phyloP scores from a whole-genome alignment of 2,329 filamentous ascomycete species.

The Stachybotrys echinatus region DNA sequence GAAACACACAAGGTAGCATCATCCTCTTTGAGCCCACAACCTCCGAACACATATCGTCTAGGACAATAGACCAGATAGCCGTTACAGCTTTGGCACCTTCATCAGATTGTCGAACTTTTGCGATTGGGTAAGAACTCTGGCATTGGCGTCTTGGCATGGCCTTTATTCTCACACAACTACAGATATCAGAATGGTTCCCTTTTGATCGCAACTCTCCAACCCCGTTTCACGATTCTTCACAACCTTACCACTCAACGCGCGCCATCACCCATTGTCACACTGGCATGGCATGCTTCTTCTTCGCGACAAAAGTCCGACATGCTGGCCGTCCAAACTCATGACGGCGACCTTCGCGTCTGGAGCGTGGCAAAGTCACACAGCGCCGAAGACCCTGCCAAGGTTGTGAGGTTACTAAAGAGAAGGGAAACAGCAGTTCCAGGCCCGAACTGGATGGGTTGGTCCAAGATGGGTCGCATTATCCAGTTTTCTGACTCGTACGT shows the following conservation, averaged over 20 bases:
- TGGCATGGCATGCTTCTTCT: conserved; percentile 95
- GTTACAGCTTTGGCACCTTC: conserved; percentile 91
- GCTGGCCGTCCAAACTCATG: conserved; percentile 86
- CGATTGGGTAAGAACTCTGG: conserved; percentile 90
- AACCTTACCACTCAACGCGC: conserved; percentile 79
- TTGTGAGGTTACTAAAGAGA: conserved; percentile 81
- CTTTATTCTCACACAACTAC: conserved; percentile 10
- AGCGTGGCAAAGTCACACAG: conserved; percentile 81
- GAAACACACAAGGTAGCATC: conserved; percentile 87
- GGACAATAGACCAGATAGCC: conserved; percentile 87
- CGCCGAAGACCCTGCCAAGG: conserved; percentile 71
- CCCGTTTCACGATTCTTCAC: conserved; percentile 89
- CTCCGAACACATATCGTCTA: conserved; percentile 83
- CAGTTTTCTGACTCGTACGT: conserved; percentile 87
- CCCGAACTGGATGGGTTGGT: conserved; percentile 97
- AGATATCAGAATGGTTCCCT: conserved; percentile 96
- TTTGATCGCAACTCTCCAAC: conserved; percentile 81
- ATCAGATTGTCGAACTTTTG: conserved; percentile 87
- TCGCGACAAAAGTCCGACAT: conserved; percentile 96
- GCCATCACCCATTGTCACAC: conserved; percentile 79
- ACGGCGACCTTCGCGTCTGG: conserved; percentile 93
- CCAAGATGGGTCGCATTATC: conserved; percentile 93
- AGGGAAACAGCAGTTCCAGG: conserved; percentile 68
- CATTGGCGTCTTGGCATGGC: too few relatives aligned
- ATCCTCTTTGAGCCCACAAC: conserved; percentile 92